These are phyloP conservation scores for Leucogyrophana mollusca DNA, from an alignment of 768 basidiomycete genomes.

Conservation along the genomic window DNA sequence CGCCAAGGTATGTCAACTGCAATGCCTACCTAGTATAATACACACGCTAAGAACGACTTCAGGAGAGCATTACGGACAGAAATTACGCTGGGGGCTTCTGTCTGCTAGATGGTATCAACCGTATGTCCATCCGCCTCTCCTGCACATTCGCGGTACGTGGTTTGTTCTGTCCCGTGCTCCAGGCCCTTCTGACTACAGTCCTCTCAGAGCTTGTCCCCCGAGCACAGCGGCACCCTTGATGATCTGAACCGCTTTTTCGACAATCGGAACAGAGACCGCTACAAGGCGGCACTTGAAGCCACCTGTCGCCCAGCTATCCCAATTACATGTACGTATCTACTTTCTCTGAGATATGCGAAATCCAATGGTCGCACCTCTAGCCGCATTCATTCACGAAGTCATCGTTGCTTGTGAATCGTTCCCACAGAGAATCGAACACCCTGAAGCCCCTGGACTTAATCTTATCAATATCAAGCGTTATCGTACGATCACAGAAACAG, in stretches of 20 bases:
- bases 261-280: constrained; percentile 17
- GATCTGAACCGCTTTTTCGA: too few species aligned
- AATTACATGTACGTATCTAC: constrained; percentile 24
- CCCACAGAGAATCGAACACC: constrained; percentile 13
- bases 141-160: too few species aligned
- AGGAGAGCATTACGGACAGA: too few species aligned
- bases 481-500: constrained; percentile 37
- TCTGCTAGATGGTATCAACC: too few species aligned
- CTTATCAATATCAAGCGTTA: constrained; percentile 40
- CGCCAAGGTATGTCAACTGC: constrained; percentile 38
- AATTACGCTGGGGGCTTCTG: too few species aligned
- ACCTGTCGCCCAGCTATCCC: constrained; percentile 29
- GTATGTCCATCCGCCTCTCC: too few species aligned
- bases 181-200: too few species aligned
- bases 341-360: not conserved
- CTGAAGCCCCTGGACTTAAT: constrained; percentile 20
- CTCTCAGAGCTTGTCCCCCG: too few species aligned
- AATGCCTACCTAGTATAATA: too few species aligned
- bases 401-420: constrained; percentile 21
- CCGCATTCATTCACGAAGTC: constrained; percentile 27
- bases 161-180: too few species aligned
- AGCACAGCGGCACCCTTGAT: too few species aligned
- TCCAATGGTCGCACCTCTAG: constrained; percentile 4
- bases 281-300: constrained; percentile 28
- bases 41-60: too few species aligned